Evolutionary conservation across 352 stramenopile genomes (phyloP), one percentile per base, ranked within the genome.

Genomic region (Phytopythium litorale): DNA sequence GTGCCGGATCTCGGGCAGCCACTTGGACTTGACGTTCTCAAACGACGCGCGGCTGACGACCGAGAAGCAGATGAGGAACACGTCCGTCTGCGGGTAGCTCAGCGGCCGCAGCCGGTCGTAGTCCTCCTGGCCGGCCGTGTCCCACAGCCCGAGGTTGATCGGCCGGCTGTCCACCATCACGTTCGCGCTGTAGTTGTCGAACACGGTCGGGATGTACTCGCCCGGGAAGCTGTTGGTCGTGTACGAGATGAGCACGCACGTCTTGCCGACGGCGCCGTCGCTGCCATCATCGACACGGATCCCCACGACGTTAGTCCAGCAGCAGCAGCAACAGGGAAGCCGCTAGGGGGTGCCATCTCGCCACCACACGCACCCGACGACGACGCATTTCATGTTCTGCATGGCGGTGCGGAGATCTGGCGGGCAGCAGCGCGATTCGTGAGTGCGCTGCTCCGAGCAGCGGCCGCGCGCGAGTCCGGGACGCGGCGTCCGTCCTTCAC

Each of bases 41-140:
- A 98, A 98, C 11, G 88, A 15, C 21, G 12, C 67, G 15, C 57
- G 89, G 79, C 81, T 96, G 42, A 97, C 91, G 63, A 98, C 91
- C 28, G 91, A 96, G 72, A 98, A 99, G 70, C 94, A 98, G 64
- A 99, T 91, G 32, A 99, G 79, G 61, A 99, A 99, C 19, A 98
- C 92, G 62, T 99, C 92, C 21, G 96, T 99, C 73, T 98, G 89
- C 15, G 95, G 95, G 76, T 99, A 99, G 60, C 88, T 98, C 49
- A 99, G 74, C 54, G 95, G 94, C 35, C 96, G 88, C 58, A 99
- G 69, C 32, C 94, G 87, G 68, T 99, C 96, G 73, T 99, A 99
- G 79, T 99, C 96, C 65, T 98, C 96, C 72, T 99, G 95, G 49
- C 96, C 96, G 19, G 96, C 96, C 3, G 96, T 99, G 87, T 99